Conservation (phyloP, 768 basidiomycete genomes). For the Amanita polypyramis region DNA sequence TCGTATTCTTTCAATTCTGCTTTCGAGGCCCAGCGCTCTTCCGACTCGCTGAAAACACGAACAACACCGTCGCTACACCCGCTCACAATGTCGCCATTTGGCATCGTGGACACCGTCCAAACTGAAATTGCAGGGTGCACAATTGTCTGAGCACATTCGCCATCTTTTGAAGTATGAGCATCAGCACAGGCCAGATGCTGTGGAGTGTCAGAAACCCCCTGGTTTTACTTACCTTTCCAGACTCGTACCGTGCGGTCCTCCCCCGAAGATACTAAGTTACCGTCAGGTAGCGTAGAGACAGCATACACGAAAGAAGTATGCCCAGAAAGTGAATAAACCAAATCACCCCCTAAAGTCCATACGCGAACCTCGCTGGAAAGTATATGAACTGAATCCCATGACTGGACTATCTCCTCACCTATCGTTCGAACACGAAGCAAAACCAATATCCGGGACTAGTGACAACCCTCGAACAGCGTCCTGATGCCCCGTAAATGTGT, state of each 20-base stretch:
- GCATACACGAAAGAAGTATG: slow-evolving; percentile 98
- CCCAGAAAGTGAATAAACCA: slow-evolving; percentile 72
- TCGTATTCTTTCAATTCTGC: slow-evolving; percentile 63
- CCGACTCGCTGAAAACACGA: slow-evolving; percentile 70
- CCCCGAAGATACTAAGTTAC: slow-evolving; percentile 81
- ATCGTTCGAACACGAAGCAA: slow-evolving; percentile 94
- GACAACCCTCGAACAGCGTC: slow-evolving; percentile 87
- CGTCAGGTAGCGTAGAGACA: slow-evolving; percentile 68
- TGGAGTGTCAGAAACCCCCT: not conserved
- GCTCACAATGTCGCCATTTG: slow-evolving; percentile 87
- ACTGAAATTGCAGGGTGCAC: slow-evolving; percentile 96
- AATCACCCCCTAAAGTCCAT: slow-evolving; percentile 80
- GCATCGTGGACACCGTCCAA: slow-evolving; percentile 83
- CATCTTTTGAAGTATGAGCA: slow-evolving; percentile 40
- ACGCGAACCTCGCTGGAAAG: slow-evolving; percentile 73
- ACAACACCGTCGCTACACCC: slow-evolving; percentile 85
- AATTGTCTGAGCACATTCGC: slow-evolving; percentile 81
- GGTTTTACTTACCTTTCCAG: slow-evolving; percentile 65
- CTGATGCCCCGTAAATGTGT: slow-evolving; percentile 77
- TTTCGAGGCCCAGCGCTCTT: slow-evolving; percentile 63
- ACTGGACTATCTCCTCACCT: slow-evolving; percentile 35
- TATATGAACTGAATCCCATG: not conserved
- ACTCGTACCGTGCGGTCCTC: slow-evolving; percentile 91
- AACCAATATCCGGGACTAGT: slow-evolving; percentile 75
- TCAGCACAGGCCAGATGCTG: not conserved